Evolutionary conservation across 2,329 filamentous ascomycete species (phyloP).

Genomic region (Neobulgaria alba): DNA sequence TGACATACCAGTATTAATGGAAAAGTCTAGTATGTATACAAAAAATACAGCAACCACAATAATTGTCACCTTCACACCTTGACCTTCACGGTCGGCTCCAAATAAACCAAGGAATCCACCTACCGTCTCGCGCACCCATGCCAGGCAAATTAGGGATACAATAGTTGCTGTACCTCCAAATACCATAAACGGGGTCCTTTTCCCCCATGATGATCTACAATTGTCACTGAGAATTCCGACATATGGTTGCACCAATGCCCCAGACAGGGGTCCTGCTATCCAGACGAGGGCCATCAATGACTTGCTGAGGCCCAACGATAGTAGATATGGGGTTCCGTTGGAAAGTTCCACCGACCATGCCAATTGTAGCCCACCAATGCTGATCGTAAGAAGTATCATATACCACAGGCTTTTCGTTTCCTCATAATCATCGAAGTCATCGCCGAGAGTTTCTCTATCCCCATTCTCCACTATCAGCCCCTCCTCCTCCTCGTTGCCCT

Average conservation of each 20-base stretch:
- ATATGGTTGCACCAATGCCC: constrained; percentile 73
- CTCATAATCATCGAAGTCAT: not conserved
- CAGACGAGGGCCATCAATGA: constrained; percentile 75
- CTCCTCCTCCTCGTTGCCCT: constrained; percentile 31
- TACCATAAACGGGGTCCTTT: constrained; percentile 74
- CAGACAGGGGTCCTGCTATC: constrained; percentile 74
- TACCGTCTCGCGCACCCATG: constrained; percentile 68
- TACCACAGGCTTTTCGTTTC: constrained; percentile 78
- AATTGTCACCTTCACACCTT: constrained; percentile 53
- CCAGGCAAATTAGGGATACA: constrained; percentile 57
- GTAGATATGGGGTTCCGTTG: constrained; percentile 78
- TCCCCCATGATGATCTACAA: constrained; percentile 66
- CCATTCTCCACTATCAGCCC: constrained; percentile 30
- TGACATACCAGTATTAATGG: constrained; percentile 75
- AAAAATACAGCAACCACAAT: constrained; percentile 76
- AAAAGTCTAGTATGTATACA: constrained; percentile 87
- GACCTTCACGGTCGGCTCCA: constrained; percentile 57
- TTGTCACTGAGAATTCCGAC: constrained; percentile 75
- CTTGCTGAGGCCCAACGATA: constrained; percentile 76
- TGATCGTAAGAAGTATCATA: constrained; percentile 74
- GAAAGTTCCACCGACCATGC: constrained; percentile 94
- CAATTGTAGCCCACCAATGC: constrained; percentile 83
- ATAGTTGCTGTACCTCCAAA: constrained; percentile 60
- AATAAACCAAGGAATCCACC: constrained; percentile 59
- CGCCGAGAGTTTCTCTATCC: not conserved